phyloP scores from a whole-genome alignment of 1,284 basidiomycete genomes.

The Gymnopus androsaceus region DNA sequence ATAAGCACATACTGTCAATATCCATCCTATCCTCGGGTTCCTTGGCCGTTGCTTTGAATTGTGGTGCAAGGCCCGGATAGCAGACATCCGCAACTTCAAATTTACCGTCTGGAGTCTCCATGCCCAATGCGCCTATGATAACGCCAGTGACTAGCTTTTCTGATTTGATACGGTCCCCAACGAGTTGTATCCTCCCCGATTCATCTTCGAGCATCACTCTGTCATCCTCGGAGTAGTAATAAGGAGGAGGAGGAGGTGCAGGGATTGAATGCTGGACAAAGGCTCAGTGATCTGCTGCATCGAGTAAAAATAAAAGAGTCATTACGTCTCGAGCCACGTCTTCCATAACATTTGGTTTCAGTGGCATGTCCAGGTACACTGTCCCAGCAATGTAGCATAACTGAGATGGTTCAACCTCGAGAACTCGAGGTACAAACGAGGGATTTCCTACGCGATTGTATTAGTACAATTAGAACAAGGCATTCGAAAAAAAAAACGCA shows the following conservation, averaged over 20 bases:
- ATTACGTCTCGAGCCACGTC: slow-evolving; percentile 91
- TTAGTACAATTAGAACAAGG: slow-evolving; percentile 1
- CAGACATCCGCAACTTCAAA: slow-evolving; percentile 95
- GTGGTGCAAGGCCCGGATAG: slow-evolving; percentile 80
- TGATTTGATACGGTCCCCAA: slow-evolving; percentile 64
- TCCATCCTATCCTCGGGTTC: slow-evolving; percentile 43
- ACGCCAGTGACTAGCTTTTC: slow-evolving; percentile 84
- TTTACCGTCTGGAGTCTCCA: slow-evolving; percentile 87
- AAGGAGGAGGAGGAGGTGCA: slow-evolving; percentile 72
- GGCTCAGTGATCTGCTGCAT: slow-evolving; percentile 4
- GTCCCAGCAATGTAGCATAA: slow-evolving; percentile 93
- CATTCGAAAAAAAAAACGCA: slow-evolving; percentile 32
- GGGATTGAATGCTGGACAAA: slow-evolving; percentile 82
- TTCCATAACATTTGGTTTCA: slow-evolving; percentile 96
- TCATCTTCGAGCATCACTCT: slow-evolving; percentile 93
- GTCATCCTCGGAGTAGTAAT: slow-evolving; percentile 81
- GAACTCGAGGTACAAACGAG: slow-evolving; percentile 76
- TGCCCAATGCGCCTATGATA: slow-evolving; percentile 87
- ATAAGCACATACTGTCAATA: slow-evolving; percentile 43
- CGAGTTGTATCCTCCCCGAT: slow-evolving; percentile 86
- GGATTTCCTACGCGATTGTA: slow-evolving; percentile 57
- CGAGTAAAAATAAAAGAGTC: slow-evolving; percentile 30
- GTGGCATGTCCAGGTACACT: slow-evolving; percentile 96
- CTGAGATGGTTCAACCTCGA: slow-evolving; percentile 85
- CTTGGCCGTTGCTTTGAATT: slow-evolving; percentile 37